Evolutionary conservation across 2,329 filamentous ascomycete species (phyloP).

Genomic region (Lachnellula arida): DNA sequence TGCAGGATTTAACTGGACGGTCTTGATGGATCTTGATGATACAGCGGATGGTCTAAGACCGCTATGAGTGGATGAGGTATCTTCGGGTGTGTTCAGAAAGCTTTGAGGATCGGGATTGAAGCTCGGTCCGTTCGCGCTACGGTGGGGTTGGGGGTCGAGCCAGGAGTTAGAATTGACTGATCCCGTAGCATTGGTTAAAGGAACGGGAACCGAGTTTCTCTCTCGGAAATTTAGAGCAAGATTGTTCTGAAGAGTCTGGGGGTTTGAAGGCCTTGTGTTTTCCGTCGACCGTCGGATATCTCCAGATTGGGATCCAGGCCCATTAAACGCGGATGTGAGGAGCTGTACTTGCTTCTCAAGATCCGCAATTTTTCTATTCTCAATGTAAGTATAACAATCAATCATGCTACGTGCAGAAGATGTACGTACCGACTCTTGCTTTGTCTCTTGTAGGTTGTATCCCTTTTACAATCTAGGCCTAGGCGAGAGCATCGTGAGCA

Average conservation of each 20-base stretch:
- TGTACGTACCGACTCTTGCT: constrained; percentile 14
- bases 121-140: neutral
- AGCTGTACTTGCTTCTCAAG: constrained; percentile 12
- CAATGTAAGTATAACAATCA: neutral
- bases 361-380: constrained; percentile 11
- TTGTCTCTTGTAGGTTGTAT: constrained; percentile 18
- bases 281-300: too few relatives aligned
- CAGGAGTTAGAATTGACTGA: neutral
- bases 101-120: neutral
- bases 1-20: neutral
- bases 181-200: neutral
- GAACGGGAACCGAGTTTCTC: neutral
- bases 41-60: neutral
- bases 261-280: too few relatives aligned
- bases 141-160: neutral
- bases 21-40: constrained; percentile 5
- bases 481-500: constrained; percentile 15
- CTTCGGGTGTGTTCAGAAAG: neutral
- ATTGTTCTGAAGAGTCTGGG: neutral
- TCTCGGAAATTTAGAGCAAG: neutral
- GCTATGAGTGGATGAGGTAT: neutral
- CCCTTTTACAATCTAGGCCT: constrained; percentile 15
- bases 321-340: constrained; percentile 2
- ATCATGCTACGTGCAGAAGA: neutral
- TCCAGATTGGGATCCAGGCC: neutral